Conservation (phyloP, 495 filamentous ascomycete genomes). For the Neurospora sp. region DNA sequence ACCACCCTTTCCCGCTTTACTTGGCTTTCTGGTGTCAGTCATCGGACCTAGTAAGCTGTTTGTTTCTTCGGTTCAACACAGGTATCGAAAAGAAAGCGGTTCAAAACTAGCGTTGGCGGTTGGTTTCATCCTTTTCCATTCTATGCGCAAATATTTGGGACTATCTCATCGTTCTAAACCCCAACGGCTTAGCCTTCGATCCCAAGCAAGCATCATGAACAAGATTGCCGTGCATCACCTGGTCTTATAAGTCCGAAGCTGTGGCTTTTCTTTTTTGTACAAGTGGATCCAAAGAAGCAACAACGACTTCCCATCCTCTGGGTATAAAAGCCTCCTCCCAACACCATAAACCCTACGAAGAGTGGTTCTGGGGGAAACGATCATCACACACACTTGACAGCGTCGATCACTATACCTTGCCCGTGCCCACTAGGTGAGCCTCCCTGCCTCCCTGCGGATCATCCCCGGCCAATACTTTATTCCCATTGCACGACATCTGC, state of each 20-base stretch:
- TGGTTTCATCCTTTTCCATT: slow-evolving; percentile 1
- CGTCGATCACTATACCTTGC: not conserved
- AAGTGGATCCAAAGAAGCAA: not conserved
- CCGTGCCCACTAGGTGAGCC: not conserved
- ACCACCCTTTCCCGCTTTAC: not conserved
- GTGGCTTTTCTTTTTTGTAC: not conserved
- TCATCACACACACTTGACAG: not conserved
- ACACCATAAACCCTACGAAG: not conserved
- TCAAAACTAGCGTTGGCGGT: not conserved
- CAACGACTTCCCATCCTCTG: not conserved
- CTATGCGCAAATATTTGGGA: not conserved
- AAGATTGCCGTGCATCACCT: not conserved
- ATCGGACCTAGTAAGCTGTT: not conserved
- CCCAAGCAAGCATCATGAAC: not conserved
- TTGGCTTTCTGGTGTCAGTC: not conserved
- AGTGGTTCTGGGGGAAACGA: not conserved
- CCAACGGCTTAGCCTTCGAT: not conserved
- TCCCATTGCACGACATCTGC: not conserved
- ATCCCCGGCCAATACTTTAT: not conserved
- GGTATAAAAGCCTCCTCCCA: not conserved
- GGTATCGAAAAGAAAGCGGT: not conserved
- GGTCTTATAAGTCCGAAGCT: not conserved
- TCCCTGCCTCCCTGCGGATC: not conserved
- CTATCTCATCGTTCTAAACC: not conserved
- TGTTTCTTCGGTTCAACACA: not conserved